A percentile compares a stretch with the other conserved stretches of the same genome.
Evolutionary conservation across 164 flowering plant species (phyloP).

Genomic region (Magnolia kwangsiensis): DNA sequence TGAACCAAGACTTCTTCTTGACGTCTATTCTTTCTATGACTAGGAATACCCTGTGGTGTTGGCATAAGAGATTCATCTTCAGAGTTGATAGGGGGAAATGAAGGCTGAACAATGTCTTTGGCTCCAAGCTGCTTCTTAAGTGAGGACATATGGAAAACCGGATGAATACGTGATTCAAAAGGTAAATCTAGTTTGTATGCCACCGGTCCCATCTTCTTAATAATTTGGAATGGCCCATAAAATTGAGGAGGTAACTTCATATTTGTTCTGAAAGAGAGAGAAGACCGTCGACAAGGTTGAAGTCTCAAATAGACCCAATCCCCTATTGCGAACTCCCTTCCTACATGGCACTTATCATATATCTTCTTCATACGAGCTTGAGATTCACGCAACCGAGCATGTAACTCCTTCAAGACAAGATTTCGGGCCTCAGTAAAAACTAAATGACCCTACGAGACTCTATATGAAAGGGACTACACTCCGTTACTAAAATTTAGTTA

Average conservation of each 20-base stretch:
- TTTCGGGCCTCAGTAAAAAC: too few species aligned
- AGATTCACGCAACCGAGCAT: not conserved
- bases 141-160: not conserved
- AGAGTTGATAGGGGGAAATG: not conserved
- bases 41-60: not conserved
- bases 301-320: not conserved
- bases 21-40: not conserved
- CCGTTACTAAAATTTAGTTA: too few species aligned
- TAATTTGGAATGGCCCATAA: too few species aligned
- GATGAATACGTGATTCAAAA: not conserved
- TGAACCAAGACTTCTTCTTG: not conserved
- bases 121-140: constrained; percentile 2
- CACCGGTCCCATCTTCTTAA: not conserved
- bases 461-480: too few species aligned
- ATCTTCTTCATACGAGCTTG: not conserved
- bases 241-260: not conserved
- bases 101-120: not conserved
- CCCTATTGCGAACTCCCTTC: not conserved
- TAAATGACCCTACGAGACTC: too few species aligned
- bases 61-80: not conserved
- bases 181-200: not conserved
- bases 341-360: not conserved
- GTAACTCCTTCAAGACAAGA: not conserved
- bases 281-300: not conserved
- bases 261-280: not conserved